These are phyloP conservation scores for Heliamphora pulchella DNA, from an alignment of 179 eudicot species.

Conservation along the genomic window DNA sequence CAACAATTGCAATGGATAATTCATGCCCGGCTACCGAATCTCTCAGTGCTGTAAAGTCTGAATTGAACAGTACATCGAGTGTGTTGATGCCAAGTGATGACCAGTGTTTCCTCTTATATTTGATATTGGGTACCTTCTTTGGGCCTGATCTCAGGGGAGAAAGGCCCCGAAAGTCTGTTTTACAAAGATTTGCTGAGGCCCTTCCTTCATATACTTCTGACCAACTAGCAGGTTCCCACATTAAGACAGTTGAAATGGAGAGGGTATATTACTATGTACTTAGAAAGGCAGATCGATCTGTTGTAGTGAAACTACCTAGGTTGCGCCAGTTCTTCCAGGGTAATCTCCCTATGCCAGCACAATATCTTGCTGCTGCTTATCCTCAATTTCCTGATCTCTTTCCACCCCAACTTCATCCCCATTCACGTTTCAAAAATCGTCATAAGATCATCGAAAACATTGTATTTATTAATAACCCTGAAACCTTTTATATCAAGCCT, in stretches of 20 bases:
- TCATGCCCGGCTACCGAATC: constrained; percentile 11
- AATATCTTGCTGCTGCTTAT: constrained; percentile 17
- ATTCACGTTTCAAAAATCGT: constrained; percentile 24
- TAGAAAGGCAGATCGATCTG: constrained; percentile 53
- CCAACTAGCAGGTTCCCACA: constrained; percentile 45
- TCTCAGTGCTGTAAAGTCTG: constrained; percentile 11
- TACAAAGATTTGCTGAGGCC: constrained; percentile 55
- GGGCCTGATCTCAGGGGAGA: constrained; percentile 67
- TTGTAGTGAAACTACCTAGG: constrained; percentile 36
- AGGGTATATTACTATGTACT: constrained; percentile 58
- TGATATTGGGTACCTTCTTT: constrained; percentile 72
- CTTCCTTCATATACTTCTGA: constrained; percentile 49
- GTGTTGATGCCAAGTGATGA: constrained; percentile 36
- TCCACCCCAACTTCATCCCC: constrained; percentile 58
- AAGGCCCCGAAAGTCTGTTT: constrained; percentile 42
- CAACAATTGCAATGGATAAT: constrained; percentile 14
- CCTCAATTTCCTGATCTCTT: constrained; percentile 67
- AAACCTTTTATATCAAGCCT: constrained; percentile 32
- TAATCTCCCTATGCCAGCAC: constrained; percentile 29
- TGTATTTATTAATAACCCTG: constrained; percentile 47
- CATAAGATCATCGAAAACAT: constrained; percentile 39
- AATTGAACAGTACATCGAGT: constrained; percentile 8
- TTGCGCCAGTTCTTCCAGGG: constrained; percentile 56
- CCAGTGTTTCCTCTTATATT: constrained; percentile 56
- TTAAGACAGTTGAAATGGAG: constrained; percentile 53